Base-by-base conservation (phyloP, 129 eudicot genomes). In the Erigeron canadensis region DNA sequence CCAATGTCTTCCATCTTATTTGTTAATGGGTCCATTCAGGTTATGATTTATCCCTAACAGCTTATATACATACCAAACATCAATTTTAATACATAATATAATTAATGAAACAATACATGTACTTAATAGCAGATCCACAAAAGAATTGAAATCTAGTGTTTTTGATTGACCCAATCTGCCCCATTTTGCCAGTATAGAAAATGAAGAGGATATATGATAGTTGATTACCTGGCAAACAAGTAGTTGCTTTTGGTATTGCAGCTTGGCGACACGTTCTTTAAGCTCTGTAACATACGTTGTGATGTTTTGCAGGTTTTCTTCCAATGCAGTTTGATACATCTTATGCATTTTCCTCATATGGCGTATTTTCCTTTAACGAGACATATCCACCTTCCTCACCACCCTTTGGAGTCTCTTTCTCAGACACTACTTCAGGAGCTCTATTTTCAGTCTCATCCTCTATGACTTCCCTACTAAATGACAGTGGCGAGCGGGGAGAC, bases 191-290 rank as follows among this genome's bases (percentile, higher is more conserved):
- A 60, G 17, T 34, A 5, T 18, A 7, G 6, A 65, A 50, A 38
- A 28, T 34, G 22, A 18, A 39, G 13, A 17, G 71, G 39, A 15
- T 41, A 46, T 37, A 28, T 10, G 41, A 50, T 23, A 74, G 72
- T 65, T 9, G n/a, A 47, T 59, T 80, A 89, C 98, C 98, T 93
- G 98, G 79, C 96, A 86, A 55, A 93, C 95, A 65, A 93, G 98
- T 65, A 93, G 85, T 65, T 93, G 96, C 71, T 93, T 93, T 78
- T 93, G 98, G 81, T 93, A 93, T 72, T 93, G 98, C 80, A 93
- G 84, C 81, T 93, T 93, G 68, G 98, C 98, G 0, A 93, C 98
- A 48, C 98, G 98, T 76, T 93, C 98, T 81, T 93, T 93, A 17
- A 93, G 92, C 79, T 93, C 98, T 0, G 96, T 93, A 7, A 93